A percentile compares a stretch with the other conserved stretches of the same genome.
Conservation (phyloP, 495 filamentous ascomycete genomes). For the Aspergillus kassunensis region DNA sequence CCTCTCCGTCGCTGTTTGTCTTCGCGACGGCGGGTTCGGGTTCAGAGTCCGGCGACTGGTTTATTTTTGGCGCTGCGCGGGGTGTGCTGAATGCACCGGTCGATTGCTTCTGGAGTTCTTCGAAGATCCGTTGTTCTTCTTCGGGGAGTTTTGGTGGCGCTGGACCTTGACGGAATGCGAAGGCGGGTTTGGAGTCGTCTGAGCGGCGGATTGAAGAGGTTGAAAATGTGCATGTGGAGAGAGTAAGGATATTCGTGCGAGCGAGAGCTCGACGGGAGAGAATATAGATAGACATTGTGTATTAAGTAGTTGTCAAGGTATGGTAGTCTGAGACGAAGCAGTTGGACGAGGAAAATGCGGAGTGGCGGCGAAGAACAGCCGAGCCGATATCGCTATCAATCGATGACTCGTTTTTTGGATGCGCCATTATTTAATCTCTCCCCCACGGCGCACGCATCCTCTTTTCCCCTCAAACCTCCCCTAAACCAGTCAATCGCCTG, state of each 20-base stretch:
- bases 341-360: constrained; percentile 5
- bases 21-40: constrained; percentile 33
- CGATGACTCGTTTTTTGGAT: constrained; percentile 6
- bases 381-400: constrained; percentile 31
- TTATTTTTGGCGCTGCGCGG: constrained; percentile 33
- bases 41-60: constrained; percentile 38
- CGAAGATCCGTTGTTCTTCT: constrained; percentile 89
- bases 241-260: constrained; percentile 18
- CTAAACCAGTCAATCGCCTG: constrained; percentile 3
- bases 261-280: constrained; percentile 18
- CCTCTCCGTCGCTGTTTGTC: constrained; percentile 51
- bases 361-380: constrained; percentile 12
- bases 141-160: constrained; percentile 80
- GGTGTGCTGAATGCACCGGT: constrained; percentile 73
- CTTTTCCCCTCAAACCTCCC: constrained; percentile 2
- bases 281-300: constrained; percentile 13
- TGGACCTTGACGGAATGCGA: constrained; percentile 49
- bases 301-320: too few relatives aligned
- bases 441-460: constrained; percentile 3
- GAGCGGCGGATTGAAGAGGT: constrained; percentile 26
- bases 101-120: constrained; percentile 70
- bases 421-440: constrained; percentile 2
- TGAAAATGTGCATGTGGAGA: constrained; percentile 31
- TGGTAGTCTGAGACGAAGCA: too few relatives aligned
- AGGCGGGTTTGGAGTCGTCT: constrained; percentile 28